A percentile compares a stretch with the other conserved stretches of the same genome.
These are phyloP conservation scores for Fraxinus velutina DNA, from an alignment of 305 asterid genomes.

Conservation along the genomic window DNA sequence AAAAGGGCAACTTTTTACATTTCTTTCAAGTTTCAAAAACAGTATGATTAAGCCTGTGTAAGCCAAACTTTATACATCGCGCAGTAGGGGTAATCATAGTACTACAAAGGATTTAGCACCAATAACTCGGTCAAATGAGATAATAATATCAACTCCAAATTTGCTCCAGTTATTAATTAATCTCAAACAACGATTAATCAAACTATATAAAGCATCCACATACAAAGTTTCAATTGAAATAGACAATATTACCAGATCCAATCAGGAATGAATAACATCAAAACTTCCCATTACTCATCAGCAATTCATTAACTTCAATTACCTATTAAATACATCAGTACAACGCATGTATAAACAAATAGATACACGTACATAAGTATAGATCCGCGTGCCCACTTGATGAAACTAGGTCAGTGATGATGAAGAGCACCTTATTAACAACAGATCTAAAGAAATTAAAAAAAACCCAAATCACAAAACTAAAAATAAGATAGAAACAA, in stretches of 20 bases:
- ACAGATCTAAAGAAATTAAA: neutral
- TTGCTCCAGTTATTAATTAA: conserved; percentile 4
- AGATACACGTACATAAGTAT: neutral
- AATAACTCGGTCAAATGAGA: neutral
- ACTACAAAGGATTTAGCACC: conserved; percentile 11
- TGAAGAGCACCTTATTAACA: neutral
- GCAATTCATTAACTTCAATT: neutral
- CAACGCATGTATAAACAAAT: conserved; percentile 1
- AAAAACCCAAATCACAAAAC: neutral
- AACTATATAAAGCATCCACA: neutral
- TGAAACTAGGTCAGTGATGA: neutral
- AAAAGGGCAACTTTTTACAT: neutral
- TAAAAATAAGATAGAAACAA: neutral
- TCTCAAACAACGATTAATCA: neutral
- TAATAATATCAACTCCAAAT: neutral
- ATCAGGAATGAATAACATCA: neutral
- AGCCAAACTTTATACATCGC: neutral
- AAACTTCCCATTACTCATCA: neutral
- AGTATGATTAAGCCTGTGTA: neutral
- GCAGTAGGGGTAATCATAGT: neutral
- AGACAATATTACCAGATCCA: conserved; percentile 18
- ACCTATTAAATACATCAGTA: neutral
- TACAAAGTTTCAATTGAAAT: conserved; percentile 13
- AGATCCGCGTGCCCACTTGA: neutral
- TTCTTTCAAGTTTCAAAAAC: neutral